Evolutionary conservation across 768 basidiomycete genomes (phyloP), one percentile per base, ranked within the genome.

Genomic region (Epithele typhae): DNA sequence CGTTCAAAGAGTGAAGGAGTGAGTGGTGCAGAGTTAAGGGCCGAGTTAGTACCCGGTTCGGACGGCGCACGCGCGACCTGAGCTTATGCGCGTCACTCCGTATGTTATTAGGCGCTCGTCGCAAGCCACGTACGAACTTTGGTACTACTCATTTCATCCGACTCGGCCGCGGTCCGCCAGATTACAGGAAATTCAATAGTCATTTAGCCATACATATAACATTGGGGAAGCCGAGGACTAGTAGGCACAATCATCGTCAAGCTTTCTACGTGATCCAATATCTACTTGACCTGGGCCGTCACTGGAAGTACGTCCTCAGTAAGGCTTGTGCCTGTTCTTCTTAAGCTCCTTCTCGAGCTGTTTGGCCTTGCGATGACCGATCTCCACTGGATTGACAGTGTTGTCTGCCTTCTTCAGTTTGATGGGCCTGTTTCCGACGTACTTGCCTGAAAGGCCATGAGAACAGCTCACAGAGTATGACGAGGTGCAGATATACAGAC

Each of bases 371-470:
- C 85, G 78, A 60, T 90, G 85, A 0, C 95, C 93, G 52, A 99
- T 96, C 60, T 91, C 85, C 27, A 98, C 94, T 6, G 92, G 87
- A 43, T 88, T 78, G 47, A 97, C 88, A 41, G 85, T 79, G 38
- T 83, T 81, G 61, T 93, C 90, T 27, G 96, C 94, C 65, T 96
- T 98, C 71, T 89, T 93, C 51, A 99, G 77, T 61, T 90, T 90
- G 56, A 99, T 82, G n/a, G 96, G 96, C 43, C 96, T 79, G 60
- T 95, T 95, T 35, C 96, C 96, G 41, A 99, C 94, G 67, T 99
- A 99, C 74, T 98, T 98, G 53, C 94, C 94, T n/a, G n/a, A n/a
- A n/a, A n/a, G n/a, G n/a, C n/a, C n/a, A n/a, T n/a, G n/a, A n/a
- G n/a, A n/a, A n/a, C n/a, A n/a, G n/a, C n/a, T n/a, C n/a, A n/a